A percentile compares a stretch with the other conserved stretches of the same genome.
phyloP scores from a whole-genome alignment of 495 filamentous ascomycete species.

The Penicillium coffeae region DNA sequence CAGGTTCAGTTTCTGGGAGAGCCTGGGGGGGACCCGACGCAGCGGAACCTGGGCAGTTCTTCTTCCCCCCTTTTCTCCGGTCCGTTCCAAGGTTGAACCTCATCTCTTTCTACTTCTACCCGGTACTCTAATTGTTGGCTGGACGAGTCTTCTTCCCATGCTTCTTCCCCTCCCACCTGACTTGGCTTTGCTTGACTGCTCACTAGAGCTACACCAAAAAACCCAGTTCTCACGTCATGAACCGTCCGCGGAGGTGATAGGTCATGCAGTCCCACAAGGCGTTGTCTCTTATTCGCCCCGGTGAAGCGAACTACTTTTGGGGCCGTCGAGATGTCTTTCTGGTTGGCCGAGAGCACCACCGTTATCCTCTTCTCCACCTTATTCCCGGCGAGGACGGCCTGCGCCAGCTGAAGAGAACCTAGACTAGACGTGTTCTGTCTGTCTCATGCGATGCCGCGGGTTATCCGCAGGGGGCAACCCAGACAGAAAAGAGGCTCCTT shows the following conservation, averaged over 20 bases:
- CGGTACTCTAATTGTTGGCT: too few species aligned
- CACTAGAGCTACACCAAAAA: neutral
- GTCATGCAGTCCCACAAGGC: constrained; percentile 9
- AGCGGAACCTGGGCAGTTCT: constrained; percentile 21
- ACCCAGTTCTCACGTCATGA: neutral
- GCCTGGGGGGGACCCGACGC: constrained; percentile 21
- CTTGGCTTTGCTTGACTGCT: too few species aligned
- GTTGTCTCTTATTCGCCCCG: constrained; percentile 6
- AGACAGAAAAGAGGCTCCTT: too few species aligned
- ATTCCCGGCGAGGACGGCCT: constrained; percentile 1
- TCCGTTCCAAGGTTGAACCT: too few species aligned
- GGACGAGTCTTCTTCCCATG: too few species aligned
- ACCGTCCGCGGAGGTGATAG: constrained; percentile 12
- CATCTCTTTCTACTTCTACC: too few species aligned
- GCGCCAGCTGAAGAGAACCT: constrained; percentile 5
- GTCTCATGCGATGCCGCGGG: neutral
- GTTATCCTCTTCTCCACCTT: constrained; percentile 21
- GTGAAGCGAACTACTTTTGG: constrained; percentile 16
- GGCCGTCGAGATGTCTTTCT: neutral
- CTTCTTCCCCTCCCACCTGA: too few species aligned
- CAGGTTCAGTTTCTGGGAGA: neutral
- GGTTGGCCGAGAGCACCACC: constrained; percentile 17
- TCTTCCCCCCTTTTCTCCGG: neutral
- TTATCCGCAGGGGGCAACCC: neutral
- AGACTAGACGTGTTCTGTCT: constrained; percentile 8